Evolutionary conservation across 2,329 filamentous ascomycete species (phyloP), one percentile per base, ranked within the genome.

Genomic region (Helicocarpus griseus): DNA sequence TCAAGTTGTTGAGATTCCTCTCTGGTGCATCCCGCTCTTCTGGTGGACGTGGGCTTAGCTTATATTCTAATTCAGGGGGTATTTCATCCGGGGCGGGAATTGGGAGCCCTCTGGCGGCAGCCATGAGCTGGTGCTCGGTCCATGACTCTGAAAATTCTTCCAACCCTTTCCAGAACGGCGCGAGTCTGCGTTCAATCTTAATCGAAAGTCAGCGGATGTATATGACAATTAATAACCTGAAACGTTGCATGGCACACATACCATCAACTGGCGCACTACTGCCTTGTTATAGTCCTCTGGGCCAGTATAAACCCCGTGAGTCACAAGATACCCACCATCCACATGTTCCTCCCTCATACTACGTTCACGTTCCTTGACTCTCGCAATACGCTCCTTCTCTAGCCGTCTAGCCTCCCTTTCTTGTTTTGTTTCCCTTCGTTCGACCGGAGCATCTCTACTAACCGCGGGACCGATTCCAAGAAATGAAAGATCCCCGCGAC

Each of bases 61-160:
- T 61, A 55, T 70, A 70, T 53, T 77, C 72, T 56, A 81, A 71
- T 60, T 93, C 86, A 4, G 85, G 80, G 4, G 88, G 87, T 2
- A 89, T 82, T 60, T 90, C 83, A 67, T 96, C 89, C 44, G 91
- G 81, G 6, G 87, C 79, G 11, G 93, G 93, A 48, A 97, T 83
- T 2, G 87, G 81, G 51, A 94, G 78, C 19, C 88, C 90, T 62
- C 89, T 82, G 47, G 86, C 93, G 22, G 88, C 89, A 52, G 91
- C 89, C 61, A 96, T 82, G n/a, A 98, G 81, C 69, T 98, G 93
- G 68, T 93, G 84, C 63, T 98, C 93, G 11, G 89, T 86, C 93
- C 93, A 98, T 49, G 81, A 86, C 21, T 87, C 80, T 14, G 84
- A 85, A 68, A 93, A 89, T 67, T 97, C 90, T 57, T 95, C 85